Evolutionary conservation across 169 alveolate species (phyloP).

Genomic region (Cryptosporidium sp.): DNA sequence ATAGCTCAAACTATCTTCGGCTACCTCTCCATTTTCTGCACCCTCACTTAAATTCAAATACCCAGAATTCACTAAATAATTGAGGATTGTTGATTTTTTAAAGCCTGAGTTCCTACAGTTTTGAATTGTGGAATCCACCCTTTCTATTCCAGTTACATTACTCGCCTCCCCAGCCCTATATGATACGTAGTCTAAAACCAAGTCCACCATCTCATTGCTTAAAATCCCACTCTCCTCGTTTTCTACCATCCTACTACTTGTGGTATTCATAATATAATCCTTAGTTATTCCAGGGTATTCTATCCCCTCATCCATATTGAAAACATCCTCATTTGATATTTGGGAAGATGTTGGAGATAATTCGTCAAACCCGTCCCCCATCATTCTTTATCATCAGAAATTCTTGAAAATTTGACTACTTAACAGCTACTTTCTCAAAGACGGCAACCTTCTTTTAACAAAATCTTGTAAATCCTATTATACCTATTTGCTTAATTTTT

Average conservation of each 20-base stretch:
- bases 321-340: conserved; percentile 38
- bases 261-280: not conserved
- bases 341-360: conserved; percentile 34
- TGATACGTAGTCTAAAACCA: conserved; percentile 50
- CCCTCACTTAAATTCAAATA: conserved; percentile 15
- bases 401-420: not conserved
- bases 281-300: not conserved
- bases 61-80: conserved; percentile 54
- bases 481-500: too few relatives aligned
- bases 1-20: conserved; percentile 62
- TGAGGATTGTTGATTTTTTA: conserved; percentile 13
- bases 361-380: conserved; percentile 14
- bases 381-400: not conserved
- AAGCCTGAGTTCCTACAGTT: conserved; percentile 60
- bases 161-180: conserved; percentile 28
- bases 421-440: not conserved
- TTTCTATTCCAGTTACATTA: conserved; percentile 34
- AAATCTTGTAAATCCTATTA: not conserved
- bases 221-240: conserved; percentile 6
- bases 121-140: conserved; percentile 39
- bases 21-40: not conserved
- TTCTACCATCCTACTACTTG: not conserved
- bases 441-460: not conserved
- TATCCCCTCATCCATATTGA: conserved; percentile 33
- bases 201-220: conserved; percentile 39